phyloP scores from a whole-genome alignment of 83 land plant species.

The Diphasiastrum complanatum region DNA sequence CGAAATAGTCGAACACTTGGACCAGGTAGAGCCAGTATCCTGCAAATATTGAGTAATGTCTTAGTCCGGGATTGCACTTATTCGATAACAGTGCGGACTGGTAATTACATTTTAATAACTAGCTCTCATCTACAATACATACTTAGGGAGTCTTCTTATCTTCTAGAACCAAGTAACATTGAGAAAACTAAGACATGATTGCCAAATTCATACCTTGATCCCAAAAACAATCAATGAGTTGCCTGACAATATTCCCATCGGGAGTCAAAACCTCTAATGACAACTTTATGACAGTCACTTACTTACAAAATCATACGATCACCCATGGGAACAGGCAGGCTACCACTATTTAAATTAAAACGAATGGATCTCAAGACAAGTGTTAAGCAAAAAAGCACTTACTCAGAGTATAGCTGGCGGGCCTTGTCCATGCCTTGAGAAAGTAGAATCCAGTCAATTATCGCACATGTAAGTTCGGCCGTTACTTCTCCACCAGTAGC shows the following conservation, averaged over 20 bases:
- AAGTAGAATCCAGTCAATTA: conserved; percentile 30
- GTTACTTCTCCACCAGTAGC: conserved; percentile 9
- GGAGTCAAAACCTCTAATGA: not conserved
- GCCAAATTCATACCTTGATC: too few species aligned
- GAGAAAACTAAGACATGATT: too few species aligned
- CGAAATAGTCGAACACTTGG: conserved; percentile 23
- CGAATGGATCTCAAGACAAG: not conserved
- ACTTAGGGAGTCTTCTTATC: too few species aligned
- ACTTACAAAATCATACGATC: too few species aligned
- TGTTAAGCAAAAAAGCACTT: not conserved
- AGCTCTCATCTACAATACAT: not conserved
- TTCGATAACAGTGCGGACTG: too few species aligned
- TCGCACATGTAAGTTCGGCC: conserved; percentile 26
- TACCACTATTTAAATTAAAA: not conserved
- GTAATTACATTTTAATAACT: too few species aligned
- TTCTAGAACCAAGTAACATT: too few species aligned
- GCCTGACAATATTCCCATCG: too few species aligned
- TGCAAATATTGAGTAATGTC: conserved; percentile 2
- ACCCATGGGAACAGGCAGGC: too few species aligned
- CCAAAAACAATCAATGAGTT: too few species aligned
- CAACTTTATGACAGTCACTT: not conserved
- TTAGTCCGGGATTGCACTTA: too few species aligned
- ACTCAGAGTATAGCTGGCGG: conserved; percentile 28
- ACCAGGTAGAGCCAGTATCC: conserved; percentile 30
- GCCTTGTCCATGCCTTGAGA: conserved; percentile 24